phyloP scores from a whole-genome alignment of 208 protist genomes.

The Porcisia hertigi region DNA sequence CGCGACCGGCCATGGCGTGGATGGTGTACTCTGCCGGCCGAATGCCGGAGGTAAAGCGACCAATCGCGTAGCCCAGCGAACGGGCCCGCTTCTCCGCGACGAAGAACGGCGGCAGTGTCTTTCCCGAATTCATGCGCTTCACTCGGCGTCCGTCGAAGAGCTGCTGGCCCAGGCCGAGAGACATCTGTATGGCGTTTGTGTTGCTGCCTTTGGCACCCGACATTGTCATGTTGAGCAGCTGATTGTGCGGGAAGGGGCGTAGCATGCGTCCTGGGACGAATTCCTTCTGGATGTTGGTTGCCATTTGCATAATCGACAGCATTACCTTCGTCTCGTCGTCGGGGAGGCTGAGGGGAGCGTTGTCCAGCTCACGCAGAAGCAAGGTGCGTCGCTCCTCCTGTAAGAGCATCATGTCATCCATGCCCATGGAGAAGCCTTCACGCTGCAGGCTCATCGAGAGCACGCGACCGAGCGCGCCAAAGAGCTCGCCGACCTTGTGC shows the following conservation, averaged over 20 bases:
- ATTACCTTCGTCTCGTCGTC: conserved; percentile 84
- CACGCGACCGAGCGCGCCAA: conserved; percentile 95
- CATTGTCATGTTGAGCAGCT: conserved; percentile 98
- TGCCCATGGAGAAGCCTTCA: conserved; percentile 98
- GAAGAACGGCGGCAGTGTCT: conserved; percentile 95
- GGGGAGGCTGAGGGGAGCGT: conserved; percentile 62
- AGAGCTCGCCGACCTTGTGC: conserved; percentile 91
- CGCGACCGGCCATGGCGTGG: conserved; percentile 99
- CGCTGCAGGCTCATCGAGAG: conserved; percentile 95
- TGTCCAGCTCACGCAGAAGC: conserved; percentile 83
- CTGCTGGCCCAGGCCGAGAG: conserved; percentile 96
- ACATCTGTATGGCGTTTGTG: conserved; percentile 99
- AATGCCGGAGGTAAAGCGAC: conserved; percentile 99
- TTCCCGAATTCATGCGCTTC: conserved; percentile 95
- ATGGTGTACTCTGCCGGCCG: conserved; percentile 99
- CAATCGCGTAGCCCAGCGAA: conserved; percentile 91
- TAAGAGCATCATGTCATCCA: conserved; percentile 97
- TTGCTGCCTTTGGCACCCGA: conserved; percentile 98
- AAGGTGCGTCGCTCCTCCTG: conserved; percentile 59
- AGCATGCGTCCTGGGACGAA: conserved; percentile 89
- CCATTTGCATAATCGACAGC: conserved; percentile 75
- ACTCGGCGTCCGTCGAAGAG: conserved; percentile 98
- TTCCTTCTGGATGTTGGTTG: conserved; percentile 86
- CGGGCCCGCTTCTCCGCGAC: conserved; percentile 68
- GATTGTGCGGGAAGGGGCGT: conserved; percentile 97